Evolutionary conservation across 768 basidiomycete species (phyloP), one percentile per base, ranked within the genome.

Genomic region (Hericium coralloides): DNA sequence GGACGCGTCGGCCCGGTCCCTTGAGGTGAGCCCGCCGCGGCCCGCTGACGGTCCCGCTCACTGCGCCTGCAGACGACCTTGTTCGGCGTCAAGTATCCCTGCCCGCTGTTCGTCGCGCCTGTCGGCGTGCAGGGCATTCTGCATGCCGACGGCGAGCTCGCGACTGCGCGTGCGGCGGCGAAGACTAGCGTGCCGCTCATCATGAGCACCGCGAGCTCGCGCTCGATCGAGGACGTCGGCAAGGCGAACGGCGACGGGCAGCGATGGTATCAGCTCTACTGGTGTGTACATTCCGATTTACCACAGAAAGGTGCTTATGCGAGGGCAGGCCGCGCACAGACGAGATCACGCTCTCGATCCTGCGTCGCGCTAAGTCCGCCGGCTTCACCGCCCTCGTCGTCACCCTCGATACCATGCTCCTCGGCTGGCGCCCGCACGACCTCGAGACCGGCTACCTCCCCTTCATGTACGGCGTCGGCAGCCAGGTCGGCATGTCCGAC

Each of bases 221-320:
- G 85, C 23, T 79, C 83, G 10, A 85, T 93, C 58, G 90, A 92
- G 66, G 81, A 82, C 47, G 84, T 92, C n/a, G 92, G 83, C 2
- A 65, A 75, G 43, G 91, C 81, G 25, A 90, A 84, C 60, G 87
- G 83, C 6, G 72, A 79, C 52, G 81, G 84, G 0, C 75, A 79
- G 36, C 75, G 89, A 37, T 92, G 89, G 88, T 92, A 80, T 67
- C 90, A 92, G 66, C 76, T 92, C 1, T 92, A 92, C 67, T 89
- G 89, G 87, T 85, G 52, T 58, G 72, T 63, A 9, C 53, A 20
- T 54, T 18, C 25, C 38, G n/a, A 9, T 8, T 15, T 14, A 6
- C 25, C 14, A 22, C 38, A 22, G 10, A 17, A 17, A 20, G 12
- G 31, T 31, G 31, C 6, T 31, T 1, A 31, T 15, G 48, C 37